Base-by-base conservation (phyloP, 164 flowering plant species). In the Sedum album region DNA sequence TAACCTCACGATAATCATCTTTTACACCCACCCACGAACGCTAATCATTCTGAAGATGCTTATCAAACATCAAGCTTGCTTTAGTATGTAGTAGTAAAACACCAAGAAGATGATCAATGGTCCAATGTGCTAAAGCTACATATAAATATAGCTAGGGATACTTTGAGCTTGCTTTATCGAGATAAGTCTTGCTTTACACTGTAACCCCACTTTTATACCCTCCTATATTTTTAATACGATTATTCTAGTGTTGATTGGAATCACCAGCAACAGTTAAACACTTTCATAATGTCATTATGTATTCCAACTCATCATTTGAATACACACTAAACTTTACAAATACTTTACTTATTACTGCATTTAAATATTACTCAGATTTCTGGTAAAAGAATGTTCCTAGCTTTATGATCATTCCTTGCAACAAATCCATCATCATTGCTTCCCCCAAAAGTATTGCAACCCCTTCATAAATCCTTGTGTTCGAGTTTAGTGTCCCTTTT, bases 391-490 rank as follows among this genome's bases (percentile, higher is more conserved):
- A 60, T 71, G 11, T 57, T 33, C n/a, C n/a, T n/a, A n/a, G n/a
- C 33, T 57, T 57, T 57, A 57, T 57, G 33, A 57, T 57, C 62
- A 35, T 53, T 71, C 70, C 78, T 78, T 68, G 83, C 81, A 83
- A 75, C 39, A 57, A 66, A 57, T n/a, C n/a, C n/a, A 83, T 69
- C 72, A 89, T 89, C 75, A 86, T 86, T 79, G 76, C 75, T 75
- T 25, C 72, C 81, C 84, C 86, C 69, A 79, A 87, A 84, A 83
- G 87, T 86, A 76, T 65, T 75, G 82, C 89, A 84, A 26, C 65
- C 46, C 83, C 65, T 77, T 82, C 79, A 69, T 74, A 83, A 67
- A 83, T 81, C 82, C n/a, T n/a, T n/a, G n/a, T n/a, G n/a, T n/a
- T n/a, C n/a, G n/a, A n/a, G n/a, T n/a, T n/a, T n/a, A n/a, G n/a